Conservation (phyloP, 1,139 yeast genomes). For the Suhomyces maxii region DNA sequence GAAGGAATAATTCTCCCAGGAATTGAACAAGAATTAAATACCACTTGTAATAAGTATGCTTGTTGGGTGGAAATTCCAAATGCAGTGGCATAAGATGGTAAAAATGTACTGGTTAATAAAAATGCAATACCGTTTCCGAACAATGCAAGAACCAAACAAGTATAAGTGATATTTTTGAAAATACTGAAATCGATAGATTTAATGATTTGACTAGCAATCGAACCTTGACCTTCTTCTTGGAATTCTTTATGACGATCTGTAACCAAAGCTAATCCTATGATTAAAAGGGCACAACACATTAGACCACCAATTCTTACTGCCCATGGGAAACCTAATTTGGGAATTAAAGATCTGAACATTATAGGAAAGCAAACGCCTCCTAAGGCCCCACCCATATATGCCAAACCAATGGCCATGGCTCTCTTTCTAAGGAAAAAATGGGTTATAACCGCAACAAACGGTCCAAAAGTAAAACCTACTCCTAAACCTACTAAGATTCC, state of each 20-base stretch:
- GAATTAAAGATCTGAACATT: conserved; percentile 22
- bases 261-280: conserved; percentile 18
- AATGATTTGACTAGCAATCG: conserved; percentile 16
- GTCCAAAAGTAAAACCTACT: conserved; percentile 26
- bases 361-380: conserved; percentile 32
- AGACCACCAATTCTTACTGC: conserved; percentile 27
- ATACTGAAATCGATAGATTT: conserved; percentile 28
- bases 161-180: conserved; percentile 26
- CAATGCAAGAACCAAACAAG: conserved; percentile 28
- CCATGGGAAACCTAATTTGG: conserved; percentile 32
- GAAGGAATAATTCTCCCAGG: conserved; percentile 33
- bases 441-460: conserved; percentile 23
- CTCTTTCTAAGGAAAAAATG: conserved; percentile 26
- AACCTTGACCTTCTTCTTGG: conserved; percentile 1
- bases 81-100: conserved; percentile 32
- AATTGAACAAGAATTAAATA: conserved; percentile 30
- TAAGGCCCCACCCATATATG: conserved; percentile 31
- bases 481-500: conserved; percentile 26
- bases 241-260: conserved; percentile 25
- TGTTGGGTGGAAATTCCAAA: conserved; percentile 23
- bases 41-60: conserved; percentile 27
- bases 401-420: conserved; percentile 27
- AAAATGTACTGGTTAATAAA: conserved; percentile 25
- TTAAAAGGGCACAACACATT: conserved; percentile 19
- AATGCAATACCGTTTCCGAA: conserved; percentile 35